Evolutionary conservation across 305 asterid species (phyloP), one percentile per base, ranked within the genome.

Genomic region (Fraxinus albicans): DNA sequence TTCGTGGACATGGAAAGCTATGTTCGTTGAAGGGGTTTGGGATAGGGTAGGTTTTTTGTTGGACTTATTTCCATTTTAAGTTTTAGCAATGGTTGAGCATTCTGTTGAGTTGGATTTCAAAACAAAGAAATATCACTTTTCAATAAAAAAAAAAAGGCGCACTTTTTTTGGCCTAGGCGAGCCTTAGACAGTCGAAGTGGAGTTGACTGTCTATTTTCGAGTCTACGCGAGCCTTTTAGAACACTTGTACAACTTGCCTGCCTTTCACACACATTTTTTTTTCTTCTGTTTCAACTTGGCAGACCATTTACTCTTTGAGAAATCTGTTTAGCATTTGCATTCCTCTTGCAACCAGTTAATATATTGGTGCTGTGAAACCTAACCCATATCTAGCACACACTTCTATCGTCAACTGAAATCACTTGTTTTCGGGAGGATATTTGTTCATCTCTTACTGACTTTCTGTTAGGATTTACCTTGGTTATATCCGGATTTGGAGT

Each of bases 271-370:
- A 1, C 23, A 19, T 0, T 0, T 12, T 25, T 19, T 36, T 15
- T 38, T 0, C 34, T n/a, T 36, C 29, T 25, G 42, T 55, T 2
- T 53, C 36, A 15, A 5, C 23, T 47, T 53, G 29, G 67, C 34
- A 34, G 65, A 78, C 40, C 77, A 55, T 80, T 36, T 80, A 29
- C 70, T 29, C 82, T 55, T 81, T 19, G 17, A 72, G 47, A 78
- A 60, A 60, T 23, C 31, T 60, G 23, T 60, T 60, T 23, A n/a
- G 29, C 31, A 58, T 31, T 58, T 58, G 69, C 69, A 58, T 58
- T 58, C 31, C 13, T 58, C 69, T 3, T n/a, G 21, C 12, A n/a
- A 19, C 69, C 69, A 58, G 69, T 58, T 58, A 58, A 58, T 19
- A 58, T 58, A 21, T 58, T 58, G 27, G 29, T 60, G 25, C 19